phyloP scores from a whole-genome alignment of 805 yeast genomes.

The Lipomyces sp. region DNA sequence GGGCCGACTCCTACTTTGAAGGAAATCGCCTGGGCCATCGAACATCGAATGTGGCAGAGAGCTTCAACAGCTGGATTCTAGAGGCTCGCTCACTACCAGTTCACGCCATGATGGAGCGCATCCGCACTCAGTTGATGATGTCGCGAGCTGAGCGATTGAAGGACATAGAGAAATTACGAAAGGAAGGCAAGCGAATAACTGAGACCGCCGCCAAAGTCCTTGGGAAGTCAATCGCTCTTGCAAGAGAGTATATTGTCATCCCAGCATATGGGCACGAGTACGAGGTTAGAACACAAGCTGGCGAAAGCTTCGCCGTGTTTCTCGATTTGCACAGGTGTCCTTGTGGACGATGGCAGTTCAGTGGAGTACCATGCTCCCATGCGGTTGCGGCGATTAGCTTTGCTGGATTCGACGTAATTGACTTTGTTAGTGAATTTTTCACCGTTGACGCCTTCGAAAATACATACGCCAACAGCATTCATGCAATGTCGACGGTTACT shows the following conservation, averaged over 20 bases:
- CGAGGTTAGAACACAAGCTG: not conserved
- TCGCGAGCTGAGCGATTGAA: conserved; percentile 3
- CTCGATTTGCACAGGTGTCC: conserved; percentile 2
- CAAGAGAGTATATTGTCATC: conserved; percentile 3
- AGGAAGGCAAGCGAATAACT: conserved; percentile 1
- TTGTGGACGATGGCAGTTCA: not conserved
- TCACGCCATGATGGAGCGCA: conserved; percentile 6
- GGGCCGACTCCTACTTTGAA: not conserved
- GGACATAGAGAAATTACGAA: not conserved
- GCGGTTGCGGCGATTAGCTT: conserved; percentile 4
- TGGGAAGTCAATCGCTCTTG: not conserved
- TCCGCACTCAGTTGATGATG: not conserved
- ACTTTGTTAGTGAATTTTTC: not conserved
- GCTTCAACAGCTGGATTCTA: too few species aligned
- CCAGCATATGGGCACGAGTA: conserved; percentile 1
- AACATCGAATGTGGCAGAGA: too few species aligned
- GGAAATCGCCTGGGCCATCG: conserved; percentile 6
- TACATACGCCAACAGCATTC: conserved; percentile 1
- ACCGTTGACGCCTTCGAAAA: not conserved
- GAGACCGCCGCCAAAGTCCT: conserved; percentile 5
- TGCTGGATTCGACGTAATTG: not conserved
- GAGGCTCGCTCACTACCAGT: too few species aligned
- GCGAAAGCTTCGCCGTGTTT: not conserved
- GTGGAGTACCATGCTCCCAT: not conserved
- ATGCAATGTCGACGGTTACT: not conserved